phyloP scores from a whole-genome alignment of 2,329 filamentous ascomycete genomes.

The Lachnellula occidentalis region DNA sequence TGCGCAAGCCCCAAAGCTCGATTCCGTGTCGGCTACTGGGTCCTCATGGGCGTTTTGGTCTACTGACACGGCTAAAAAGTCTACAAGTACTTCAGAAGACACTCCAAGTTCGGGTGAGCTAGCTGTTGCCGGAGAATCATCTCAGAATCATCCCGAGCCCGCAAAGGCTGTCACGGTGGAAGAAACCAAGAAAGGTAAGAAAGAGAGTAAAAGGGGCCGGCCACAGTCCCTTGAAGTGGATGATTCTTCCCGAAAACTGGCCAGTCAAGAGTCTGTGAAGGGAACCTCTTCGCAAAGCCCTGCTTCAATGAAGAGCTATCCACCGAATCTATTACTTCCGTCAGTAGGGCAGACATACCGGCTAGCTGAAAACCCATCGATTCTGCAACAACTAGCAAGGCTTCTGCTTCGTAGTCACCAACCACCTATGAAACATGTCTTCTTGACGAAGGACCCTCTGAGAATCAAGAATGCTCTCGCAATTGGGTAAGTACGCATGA shows the following conservation, averaged over 20 bases:
- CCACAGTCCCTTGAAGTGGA: conserved; percentile 22
- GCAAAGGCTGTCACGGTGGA: conserved; percentile 17
- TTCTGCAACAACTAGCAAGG: conserved; percentile 60
- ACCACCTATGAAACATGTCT: conserved; percentile 62
- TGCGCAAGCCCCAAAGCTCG: conserved; percentile 6
- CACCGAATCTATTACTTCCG: conserved; percentile 63
- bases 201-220: conserved; percentile 21
- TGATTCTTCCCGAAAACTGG: conserved; percentile 11
- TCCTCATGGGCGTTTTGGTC: conserved; percentile 84
- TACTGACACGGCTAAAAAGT: conserved; percentile 32
- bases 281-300: conserved; percentile 16
- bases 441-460: conserved; percentile 60
- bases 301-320: conserved; percentile 27
- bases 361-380: conserved; percentile 61
- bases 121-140: conserved; percentile 52
- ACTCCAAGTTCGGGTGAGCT: conserved; percentile 37
- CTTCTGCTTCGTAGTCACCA: conserved; percentile 53
- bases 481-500: conserved; percentile 47
- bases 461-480: conserved; percentile 81
- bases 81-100: conserved; percentile 6
- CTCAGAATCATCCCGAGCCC: conserved; percentile 43
- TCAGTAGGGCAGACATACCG: conserved; percentile 64
- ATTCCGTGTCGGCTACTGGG: conserved; percentile 36
- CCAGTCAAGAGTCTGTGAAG: conserved; percentile 16
- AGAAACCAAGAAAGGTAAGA: conserved; percentile 17